Evolutionary conservation across 2,329 filamentous ascomycete species (phyloP), one percentile per base, ranked within the genome.

Genomic region (Endocalyx cinctus): DNA sequence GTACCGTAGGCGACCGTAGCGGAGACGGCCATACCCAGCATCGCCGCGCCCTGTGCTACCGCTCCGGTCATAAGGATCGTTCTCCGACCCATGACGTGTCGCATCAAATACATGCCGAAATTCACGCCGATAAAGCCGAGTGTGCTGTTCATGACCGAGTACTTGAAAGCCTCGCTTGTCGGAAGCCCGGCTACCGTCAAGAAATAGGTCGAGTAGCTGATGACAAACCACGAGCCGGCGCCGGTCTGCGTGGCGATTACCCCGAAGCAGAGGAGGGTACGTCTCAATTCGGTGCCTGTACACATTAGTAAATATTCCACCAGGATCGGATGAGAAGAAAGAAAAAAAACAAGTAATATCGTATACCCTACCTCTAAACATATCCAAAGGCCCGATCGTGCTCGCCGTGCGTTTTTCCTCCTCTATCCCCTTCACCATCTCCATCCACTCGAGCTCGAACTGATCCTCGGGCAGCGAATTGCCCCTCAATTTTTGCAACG

Each of bases 201-300:
- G 47, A 68, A 73, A 46, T 72, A 72, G 3, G 69, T 70, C 6
- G 62, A 53, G 39, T 72, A 73, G 25, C 59, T 65, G 40, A 72
- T 71, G 27, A 70, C 50, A 44, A 70, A 73, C 66, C 67, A 72
- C 1, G 63, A 59, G 4, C 69, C 69, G 1, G 62, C 57, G 1
- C 57, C 63, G 0, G 59, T 60, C 38, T 70, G 66, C 11, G 62
- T 64, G 0, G 62, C 63, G 20, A 71, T 70, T 33, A 66, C 60
- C 14, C 59, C 63, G 37, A 64, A 70, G 48, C 64, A 72, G n/a
- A 73, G 55, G 4, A 72, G 52, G 3, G 69, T 73, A 5, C 69
- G 63, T 8, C 69, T 58, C 7, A 72, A 55, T 33, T 73, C 64
- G 10, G 58, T 60, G 1, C 67, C 66, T 63, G n/a, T n/a, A n/a